phyloP scores from a whole-genome alignment of 768 basidiomycete species.

The Lepiota venenata region DNA sequence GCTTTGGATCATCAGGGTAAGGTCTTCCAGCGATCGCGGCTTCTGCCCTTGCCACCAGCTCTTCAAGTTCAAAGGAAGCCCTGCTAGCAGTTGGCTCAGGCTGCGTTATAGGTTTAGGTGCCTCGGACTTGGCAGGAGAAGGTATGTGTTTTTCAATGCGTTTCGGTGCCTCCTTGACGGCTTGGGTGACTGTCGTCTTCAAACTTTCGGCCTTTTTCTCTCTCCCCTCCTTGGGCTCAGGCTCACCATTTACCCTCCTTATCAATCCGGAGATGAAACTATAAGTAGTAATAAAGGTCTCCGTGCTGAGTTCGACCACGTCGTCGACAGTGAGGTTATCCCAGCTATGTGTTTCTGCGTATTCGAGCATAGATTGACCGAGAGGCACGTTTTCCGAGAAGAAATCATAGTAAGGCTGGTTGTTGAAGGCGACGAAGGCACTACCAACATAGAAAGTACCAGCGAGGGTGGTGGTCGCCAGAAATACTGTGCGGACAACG shows the following conservation, averaged over 20 bases:
- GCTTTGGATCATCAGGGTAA: not conserved
- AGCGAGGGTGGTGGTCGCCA: conserved; percentile 64
- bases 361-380: conserved; percentile 74
- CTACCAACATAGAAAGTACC: conserved; percentile 83
- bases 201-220: conserved; percentile 36
- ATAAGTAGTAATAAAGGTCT: conserved; percentile 44
- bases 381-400: conserved; percentile 81
- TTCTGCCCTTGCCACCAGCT: conserved; percentile 71
- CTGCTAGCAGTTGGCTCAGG: conserved; percentile 18
- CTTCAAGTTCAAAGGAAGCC: conserved; percentile 61
- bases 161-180: conserved; percentile 41
- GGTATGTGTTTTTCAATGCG: conserved; percentile 37
- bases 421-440: conserved; percentile 73
- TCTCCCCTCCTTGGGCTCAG: conserved; percentile 28
- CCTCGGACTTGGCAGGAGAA: conserved; percentile 45
- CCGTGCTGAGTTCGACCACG: conserved; percentile 50
- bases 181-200: conserved; percentile 35
- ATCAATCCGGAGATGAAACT: conserved; percentile 48
- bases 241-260: conserved; percentile 32
- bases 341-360: conserved; percentile 77
- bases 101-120: conserved; percentile 16
- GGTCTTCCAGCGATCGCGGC: conserved; percentile 55
- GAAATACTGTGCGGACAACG: conserved; percentile 56
- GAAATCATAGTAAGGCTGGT: conserved; percentile 79
- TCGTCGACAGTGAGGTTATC: conserved; percentile 67